Evolutionary conservation across 768 basidiomycete genomes (phyloP), one percentile per base, ranked within the genome.

Genomic region (Naematelia encephala): DNA sequence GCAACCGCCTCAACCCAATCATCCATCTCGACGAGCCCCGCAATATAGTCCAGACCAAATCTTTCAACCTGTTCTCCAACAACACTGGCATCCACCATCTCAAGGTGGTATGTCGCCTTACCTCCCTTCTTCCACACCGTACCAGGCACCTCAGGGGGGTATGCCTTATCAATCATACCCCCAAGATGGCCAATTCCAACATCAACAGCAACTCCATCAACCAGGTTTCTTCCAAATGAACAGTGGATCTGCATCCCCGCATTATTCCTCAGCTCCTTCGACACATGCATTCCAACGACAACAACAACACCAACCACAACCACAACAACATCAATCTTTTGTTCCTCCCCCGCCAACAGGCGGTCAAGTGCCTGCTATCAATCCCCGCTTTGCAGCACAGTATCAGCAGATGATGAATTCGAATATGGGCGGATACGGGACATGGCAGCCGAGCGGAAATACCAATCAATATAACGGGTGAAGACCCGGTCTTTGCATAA

Each of bases 331-430:
- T 8, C 34, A 39, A 16, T 39, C 8, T 16, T 8, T 39, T n/a
- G n/a, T n/a, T n/a, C n/a, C n/a, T 39, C 34, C 34, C 34, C 8
- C 34, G 16, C 34, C 34, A 8, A 39, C 8, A 39, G 13, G 22
- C 22, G 49, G 23, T 4, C 51, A 52, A 23, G 65, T 43, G 19
- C 69, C 69, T 8, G 72, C 69, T 10, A 74, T 74, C 62, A 74
- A 74, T 56, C 72, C 72, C 13, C 39, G 67, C 19, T 74, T 74
- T 43, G 69, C 69, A 5, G 67, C 63, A 19, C 72, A 71, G 53
- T 69, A 68, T 55, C 59, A 62, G 30, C 61, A 63, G 30, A 64
- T 67, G 65, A 60, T 67, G 53, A 50, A 39, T 16, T 16, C 34
- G 34, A 39, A 39, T 16, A 39, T 39, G 8, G 34, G 34, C 16